Evolutionary conservation across 495 filamentous ascomycete species (phyloP).

Genomic region (Gamarada debralockiae): DNA sequence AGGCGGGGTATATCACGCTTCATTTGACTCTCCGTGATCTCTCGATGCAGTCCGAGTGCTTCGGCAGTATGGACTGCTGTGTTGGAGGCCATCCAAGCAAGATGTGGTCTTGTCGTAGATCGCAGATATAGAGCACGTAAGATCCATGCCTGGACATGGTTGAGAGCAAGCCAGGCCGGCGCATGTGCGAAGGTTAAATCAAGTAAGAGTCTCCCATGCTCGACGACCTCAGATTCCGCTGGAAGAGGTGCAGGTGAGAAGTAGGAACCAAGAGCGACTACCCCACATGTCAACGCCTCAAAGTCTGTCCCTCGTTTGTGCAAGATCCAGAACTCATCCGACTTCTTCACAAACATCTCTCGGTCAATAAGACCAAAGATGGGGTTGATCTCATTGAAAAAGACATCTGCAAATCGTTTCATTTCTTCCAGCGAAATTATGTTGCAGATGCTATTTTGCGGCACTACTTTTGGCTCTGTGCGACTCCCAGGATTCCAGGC

Average conservation of each 20-base stretch:
- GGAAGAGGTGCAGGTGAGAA: constrained; percentile 32
- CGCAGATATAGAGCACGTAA: constrained; percentile 50
- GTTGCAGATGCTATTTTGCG: constrained; percentile 26
- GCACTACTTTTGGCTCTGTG: constrained; percentile 17
- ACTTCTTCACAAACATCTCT: constrained; percentile 24
- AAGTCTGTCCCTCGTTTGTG: constrained; percentile 22
- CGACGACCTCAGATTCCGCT: constrained; percentile 4
- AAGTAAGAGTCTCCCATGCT: constrained; percentile 9
- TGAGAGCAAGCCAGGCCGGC: constrained; percentile 15
- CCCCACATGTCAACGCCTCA: constrained; percentile 42
- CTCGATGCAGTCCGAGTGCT: constrained; percentile 42
- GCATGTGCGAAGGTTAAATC: constrained; percentile 8
- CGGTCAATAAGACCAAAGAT: constrained; percentile 46
- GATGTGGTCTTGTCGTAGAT: constrained; percentile 47
- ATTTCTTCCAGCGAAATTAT: constrained; percentile 35
- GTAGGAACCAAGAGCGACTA: constrained; percentile 43
- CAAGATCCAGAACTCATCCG: constrained; percentile 32
- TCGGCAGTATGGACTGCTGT: constrained; percentile 51
- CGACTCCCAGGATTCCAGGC: constrained; percentile 49
- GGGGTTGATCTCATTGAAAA: constrained; percentile 43
- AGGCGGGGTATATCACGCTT: constrained; percentile 26
- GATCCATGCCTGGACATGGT: constrained; percentile 43
- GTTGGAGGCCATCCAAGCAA: constrained; percentile 52
- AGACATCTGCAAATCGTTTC: constrained; percentile 33
- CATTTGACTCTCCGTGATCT: constrained; percentile 25